A percentile compares a stretch with the other conserved stretches of the same genome.
These are phyloP conservation scores for Hanseniaspora singularis DNA, from an alignment of 805 yeast species.

Conservation along the genomic window DNA sequence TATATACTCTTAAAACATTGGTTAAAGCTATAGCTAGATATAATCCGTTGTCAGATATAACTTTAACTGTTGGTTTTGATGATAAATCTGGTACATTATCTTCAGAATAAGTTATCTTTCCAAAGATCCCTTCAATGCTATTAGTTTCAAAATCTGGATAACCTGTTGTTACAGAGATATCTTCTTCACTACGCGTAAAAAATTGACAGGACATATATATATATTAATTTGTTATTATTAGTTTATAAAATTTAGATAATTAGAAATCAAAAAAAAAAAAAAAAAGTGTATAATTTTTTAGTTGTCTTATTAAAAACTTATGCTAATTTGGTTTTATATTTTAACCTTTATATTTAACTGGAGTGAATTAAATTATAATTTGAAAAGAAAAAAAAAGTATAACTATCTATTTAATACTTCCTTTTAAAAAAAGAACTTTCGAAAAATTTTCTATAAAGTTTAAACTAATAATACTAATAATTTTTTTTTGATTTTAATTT, in stretches of 20 bases:
- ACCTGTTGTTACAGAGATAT: slow-evolving; percentile 29
- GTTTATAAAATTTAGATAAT: slow-evolving; percentile 19
- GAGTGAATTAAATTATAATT: too few relatives aligned
- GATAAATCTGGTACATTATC: slow-evolving; percentile 20
- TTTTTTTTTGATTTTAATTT: too few relatives aligned
- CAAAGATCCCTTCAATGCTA: slow-evolving; percentile 11
- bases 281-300: neutral
- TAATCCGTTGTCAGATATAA: slow-evolving; percentile 29
- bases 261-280: neutral
- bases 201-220: slow-evolving; percentile 28
- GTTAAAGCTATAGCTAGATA: slow-evolving; percentile 25
- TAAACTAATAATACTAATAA: too few relatives aligned
- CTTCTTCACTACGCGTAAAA: slow-evolving; percentile 27
- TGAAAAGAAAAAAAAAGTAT: too few relatives aligned
- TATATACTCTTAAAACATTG: slow-evolving; percentile 19
- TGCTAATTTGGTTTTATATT: too few relatives aligned
- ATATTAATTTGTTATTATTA: slow-evolving; percentile 17
- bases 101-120: slow-evolving; percentile 22
- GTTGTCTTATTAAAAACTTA: too few relatives aligned
- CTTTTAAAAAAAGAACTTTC: too few relatives aligned
- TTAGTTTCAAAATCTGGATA: slow-evolving; percentile 23
- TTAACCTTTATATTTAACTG: too few relatives aligned
- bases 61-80: slow-evolving; percentile 20
- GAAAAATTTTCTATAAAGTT: too few relatives aligned
- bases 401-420: too few relatives aligned